A percentile compares a stretch with the other conserved stretches of the same genome.
Conservation (phyloP, 768 basidiomycete species). For the Amanita polypyramis region DNA sequence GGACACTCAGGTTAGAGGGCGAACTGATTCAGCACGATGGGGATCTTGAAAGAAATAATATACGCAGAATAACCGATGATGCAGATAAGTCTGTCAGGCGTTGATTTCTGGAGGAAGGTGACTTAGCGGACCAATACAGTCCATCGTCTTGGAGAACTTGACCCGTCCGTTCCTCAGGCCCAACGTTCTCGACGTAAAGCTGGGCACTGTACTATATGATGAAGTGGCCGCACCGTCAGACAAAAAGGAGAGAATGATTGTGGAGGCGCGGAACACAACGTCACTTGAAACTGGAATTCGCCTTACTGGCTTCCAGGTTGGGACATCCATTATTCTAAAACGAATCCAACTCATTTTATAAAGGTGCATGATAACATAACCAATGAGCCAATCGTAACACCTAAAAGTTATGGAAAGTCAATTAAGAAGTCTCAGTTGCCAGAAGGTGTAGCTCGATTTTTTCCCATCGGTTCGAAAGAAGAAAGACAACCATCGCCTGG, state of each 20-base stretch:
- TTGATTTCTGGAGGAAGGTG: background rate
- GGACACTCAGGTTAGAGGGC: conserved; percentile 69
- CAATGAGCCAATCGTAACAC: conserved; percentile 45
- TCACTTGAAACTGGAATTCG: conserved; percentile 66
- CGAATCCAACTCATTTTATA: conserved; percentile 3
- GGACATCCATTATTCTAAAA: conserved; percentile 12
- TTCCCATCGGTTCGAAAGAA: conserved; percentile 37
- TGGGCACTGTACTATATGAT: conserved; percentile 85
- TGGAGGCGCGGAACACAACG: conserved; percentile 61
- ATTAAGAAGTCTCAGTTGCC: conserved; percentile 60
- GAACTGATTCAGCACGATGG: conserved; percentile 29
- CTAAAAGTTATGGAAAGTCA: conserved; percentile 71
- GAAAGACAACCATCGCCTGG: conserved; percentile 26
- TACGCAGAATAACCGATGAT: conserved; percentile 9
- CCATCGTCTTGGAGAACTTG: conserved; percentile 81
- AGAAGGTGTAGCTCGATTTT: conserved; percentile 70
- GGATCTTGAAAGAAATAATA: conserved; percentile 7
- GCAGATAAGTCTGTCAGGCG: conserved; percentile 33
- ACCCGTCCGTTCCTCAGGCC: conserved; percentile 65
- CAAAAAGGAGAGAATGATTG: conserved; percentile 72
- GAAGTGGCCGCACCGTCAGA: conserved; percentile 44
- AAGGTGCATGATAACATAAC: conserved; percentile 67
- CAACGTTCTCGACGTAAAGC: conserved; percentile 86
- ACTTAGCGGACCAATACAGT: conserved; percentile 30
- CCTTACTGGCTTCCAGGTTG: conserved; percentile 86